phyloP scores from a whole-genome alignment of 176 grass and related monocot genomes.

The Oryza rufipogon region DNA sequence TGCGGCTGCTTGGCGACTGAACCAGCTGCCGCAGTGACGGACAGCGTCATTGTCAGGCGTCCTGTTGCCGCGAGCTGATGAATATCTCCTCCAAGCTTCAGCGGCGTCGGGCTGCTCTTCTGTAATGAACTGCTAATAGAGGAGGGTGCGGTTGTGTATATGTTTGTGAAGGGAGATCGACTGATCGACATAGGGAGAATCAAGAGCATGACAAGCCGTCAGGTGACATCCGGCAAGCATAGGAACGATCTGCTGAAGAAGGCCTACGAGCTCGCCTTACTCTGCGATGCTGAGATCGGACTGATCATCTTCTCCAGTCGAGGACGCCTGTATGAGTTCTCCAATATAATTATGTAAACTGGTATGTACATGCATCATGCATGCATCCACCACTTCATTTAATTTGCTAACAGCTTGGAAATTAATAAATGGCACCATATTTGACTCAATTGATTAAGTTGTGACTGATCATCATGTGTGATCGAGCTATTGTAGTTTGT shows the following conservation, averaged over 20 bases:
- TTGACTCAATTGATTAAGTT: too few relatives aligned
- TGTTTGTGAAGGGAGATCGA: neutral
- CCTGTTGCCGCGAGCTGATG: too few relatives aligned
- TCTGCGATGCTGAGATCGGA: conserved; percentile 51
- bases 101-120: too few relatives aligned
- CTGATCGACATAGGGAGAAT: conserved; percentile 38
- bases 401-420: neutral
- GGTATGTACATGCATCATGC: conserved; percentile 11
- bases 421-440: too few relatives aligned
- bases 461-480: too few relatives aligned
- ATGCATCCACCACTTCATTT: neutral
- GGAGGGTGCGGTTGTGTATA: too few relatives aligned
- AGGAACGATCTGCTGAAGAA: conserved; percentile 55
- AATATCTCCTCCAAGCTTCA: too few relatives aligned
- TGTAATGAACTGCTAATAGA: too few relatives aligned
- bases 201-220: conserved; percentile 45
- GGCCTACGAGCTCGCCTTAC: conserved; percentile 50
- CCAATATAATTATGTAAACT: conserved; percentile 30
- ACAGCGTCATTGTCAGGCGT: too few relatives aligned
- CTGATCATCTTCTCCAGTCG: conserved; percentile 48
- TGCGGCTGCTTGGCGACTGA: too few relatives aligned
- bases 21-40: too few relatives aligned
- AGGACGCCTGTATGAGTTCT: conserved; percentile 47
- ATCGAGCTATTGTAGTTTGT: too few relatives aligned
- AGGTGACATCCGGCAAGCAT: neutral